Evolutionary conservation across 352 stramenopile species (phyloP), one percentile per base, ranked within the genome.

Genomic region (Plasmopara viticola): DNA sequence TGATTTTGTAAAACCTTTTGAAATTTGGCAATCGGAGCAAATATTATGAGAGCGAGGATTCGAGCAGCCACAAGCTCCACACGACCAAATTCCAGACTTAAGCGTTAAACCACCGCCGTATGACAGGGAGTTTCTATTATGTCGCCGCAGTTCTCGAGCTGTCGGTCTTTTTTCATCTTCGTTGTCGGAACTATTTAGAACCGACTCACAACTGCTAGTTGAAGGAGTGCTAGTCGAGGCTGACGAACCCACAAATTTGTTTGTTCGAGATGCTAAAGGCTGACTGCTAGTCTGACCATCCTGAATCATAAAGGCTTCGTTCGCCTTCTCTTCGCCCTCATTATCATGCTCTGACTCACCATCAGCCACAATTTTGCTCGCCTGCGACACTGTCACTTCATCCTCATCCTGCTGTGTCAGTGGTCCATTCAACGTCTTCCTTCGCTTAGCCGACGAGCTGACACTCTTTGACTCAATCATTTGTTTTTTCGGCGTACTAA

Each of bases 71-170:
- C 78, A 88, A 8, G 55, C 67, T 17, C 57, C 59, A 51, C 78
- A 88, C 6, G 64, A 68, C 78, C 78, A 88, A 10, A 75, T 71
- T 5, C 69, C 66, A 38, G 58, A 52, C 59, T 74, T 70, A 20
- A 74, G 40, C 20, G 55, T 67, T 13, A 74, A 37, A 0, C 66
- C 66, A 35, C 45, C 52, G 25, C 56, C 51, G 29, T 70, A 59
- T 14, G 46, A 43, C 6, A 64, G 34, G 4, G 62, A 53, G 31
- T 45, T 62, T 29, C 51, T 55, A 43, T 74, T 68, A 12, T 40
- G 50, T 3, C 63, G 54, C 14, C 58, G 58, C n/a, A 71, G 15
- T 58, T 71, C 63, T 13, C 54, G 63, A 43, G 58, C 58, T 46
- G 63, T 65, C 1, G 44, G 51, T 33, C 48, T 12, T 39, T 71